Conservation (phyloP, 73 alveolate genomes). For the Loxodes magnus region DNA sequence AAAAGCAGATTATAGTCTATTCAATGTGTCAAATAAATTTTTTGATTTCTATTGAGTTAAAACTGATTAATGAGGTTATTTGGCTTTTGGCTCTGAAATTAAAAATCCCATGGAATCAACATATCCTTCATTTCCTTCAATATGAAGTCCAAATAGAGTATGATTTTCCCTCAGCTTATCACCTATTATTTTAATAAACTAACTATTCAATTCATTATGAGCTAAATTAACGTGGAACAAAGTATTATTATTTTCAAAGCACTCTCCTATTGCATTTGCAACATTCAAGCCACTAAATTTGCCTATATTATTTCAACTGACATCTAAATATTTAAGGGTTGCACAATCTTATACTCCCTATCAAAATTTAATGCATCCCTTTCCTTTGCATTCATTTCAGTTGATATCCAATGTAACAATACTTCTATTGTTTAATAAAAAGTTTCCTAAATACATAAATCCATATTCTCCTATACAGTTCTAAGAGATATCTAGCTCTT, state of each 20-base stretch:
- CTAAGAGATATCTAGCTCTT: constrained; percentile 34
- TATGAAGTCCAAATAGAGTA: constrained; percentile 69
- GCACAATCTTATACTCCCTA: constrained; percentile 16
- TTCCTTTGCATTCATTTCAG: constrained; percentile 7
- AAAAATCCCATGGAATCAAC: constrained; percentile 71
- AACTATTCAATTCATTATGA: constrained; percentile 43
- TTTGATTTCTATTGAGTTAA: too few species aligned
- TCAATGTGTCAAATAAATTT: too few species aligned
- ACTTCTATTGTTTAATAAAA: background rate
- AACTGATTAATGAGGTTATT: constrained; percentile 5
- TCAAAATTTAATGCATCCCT: constrained; percentile 7
- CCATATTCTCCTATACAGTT: constrained; percentile 43
- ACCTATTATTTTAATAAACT: constrained; percentile 44
- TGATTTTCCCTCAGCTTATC: constrained; percentile 59
- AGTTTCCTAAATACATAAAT: constrained; percentile 13
- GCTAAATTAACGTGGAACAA: constrained; percentile 71
- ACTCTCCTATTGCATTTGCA: constrained; percentile 4
- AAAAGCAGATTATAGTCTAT: too few species aligned
- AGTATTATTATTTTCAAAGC: constrained; percentile 5
- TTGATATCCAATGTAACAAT: constrained; percentile 9
- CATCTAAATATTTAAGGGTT: constrained; percentile 13
- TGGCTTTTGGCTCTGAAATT: background rate
- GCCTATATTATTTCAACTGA: constrained; percentile 14
- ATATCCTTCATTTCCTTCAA: constrained; percentile 73
- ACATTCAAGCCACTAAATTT: background rate